A percentile compares a stretch with the other conserved stretches of the same genome.
Evolutionary conservation across 2,329 filamentous ascomycete species (phyloP).

Genomic region (Leptographium galeiforme): DNA sequence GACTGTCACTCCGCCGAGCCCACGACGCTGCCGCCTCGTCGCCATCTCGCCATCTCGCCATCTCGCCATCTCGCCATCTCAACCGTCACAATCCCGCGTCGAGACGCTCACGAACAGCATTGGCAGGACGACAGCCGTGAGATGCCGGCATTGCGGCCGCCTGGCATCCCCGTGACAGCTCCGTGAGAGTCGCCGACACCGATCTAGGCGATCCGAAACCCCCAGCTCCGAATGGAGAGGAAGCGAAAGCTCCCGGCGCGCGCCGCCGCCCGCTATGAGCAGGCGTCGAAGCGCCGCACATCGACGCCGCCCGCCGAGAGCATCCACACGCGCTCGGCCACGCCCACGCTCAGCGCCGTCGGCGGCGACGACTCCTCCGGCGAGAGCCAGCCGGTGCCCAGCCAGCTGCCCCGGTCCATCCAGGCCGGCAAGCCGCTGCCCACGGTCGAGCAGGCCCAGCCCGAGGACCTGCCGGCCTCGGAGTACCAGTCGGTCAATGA

Average conservation of each 20-base stretch:
- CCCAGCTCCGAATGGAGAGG: conserved; percentile 37
- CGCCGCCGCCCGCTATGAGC: conserved; percentile 46
- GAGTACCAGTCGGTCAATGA: conserved; percentile 65
- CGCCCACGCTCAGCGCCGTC: conserved; percentile 25
- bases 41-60: neutral
- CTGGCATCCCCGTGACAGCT: neutral
- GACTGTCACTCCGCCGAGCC: no score
- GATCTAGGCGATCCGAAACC: no score
- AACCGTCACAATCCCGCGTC: neutral
- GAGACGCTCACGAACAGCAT: neutral
- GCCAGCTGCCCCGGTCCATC: conserved; percentile 47
- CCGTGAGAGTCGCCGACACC: no score
- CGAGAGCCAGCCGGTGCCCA: conserved; percentile 22
- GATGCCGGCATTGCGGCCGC: conserved; percentile 6
- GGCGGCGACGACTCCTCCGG: conserved; percentile 15
- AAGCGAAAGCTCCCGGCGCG: conserved; percentile 53
- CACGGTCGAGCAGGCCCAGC: conserved; percentile 54
- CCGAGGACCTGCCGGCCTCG: conserved; percentile 44
- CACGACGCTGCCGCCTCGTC: no score
- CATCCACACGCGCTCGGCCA: conserved; percentile 28
- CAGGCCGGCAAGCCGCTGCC: conserved; percentile 55
- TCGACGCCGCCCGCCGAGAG: conserved; percentile 33
- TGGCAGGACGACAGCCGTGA: conserved; percentile 3
- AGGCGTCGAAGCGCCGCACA: conserved; percentile 45
- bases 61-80: neutral